Evolutionary conservation across 129 eudicot species (phyloP), one percentile per base, ranked within the genome.

Genomic region (Flaveria bidentis): DNA sequence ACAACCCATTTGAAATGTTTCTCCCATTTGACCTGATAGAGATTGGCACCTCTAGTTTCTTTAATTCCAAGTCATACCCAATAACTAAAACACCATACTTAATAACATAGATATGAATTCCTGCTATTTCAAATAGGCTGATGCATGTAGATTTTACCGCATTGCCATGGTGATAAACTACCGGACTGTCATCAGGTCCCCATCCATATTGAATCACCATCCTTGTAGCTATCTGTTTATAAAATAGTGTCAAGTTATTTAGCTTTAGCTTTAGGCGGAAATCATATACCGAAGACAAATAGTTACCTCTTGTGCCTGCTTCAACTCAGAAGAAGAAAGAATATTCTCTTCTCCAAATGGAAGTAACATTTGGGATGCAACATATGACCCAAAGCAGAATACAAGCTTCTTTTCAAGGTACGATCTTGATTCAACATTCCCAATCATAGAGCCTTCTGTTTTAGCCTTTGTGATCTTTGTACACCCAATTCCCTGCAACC

Each of bases 171-270:
- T 84, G 90, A 79, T 94, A 94, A 71, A 94, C 81, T 63, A 88
- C 78, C 42, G 93, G 92, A 83, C 81, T 88, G 78, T 87, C 88
- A 83, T 89, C 97, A 30, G 97, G 96, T 28, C 96, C 93, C 98
- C 98, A 94, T 17, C 98, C 98, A 76, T 88, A 91, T 72, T 94
- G 88, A 79, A 94, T 78, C 86, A 94, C 97, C 98, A 94, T 94
- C 76, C 90, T 73, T 39, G 96, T 91, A 78, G 98, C 96, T 78
- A 91, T 88, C 98, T 93, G 97, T 85, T 45, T 60, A 66, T 74
- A 82, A 49, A 46, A 64, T 42, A 74, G 51, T 17, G 76, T 70
- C 77, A 15, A 79, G 45, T 22, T 60, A 30, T 51, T 9, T 22
- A 56, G 13, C 26, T 45, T 17, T 18, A 65, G 50, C 26, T 45